Evolutionary conservation across 2,329 filamentous ascomycete genomes (phyloP).

Genomic region (Catunica adiposa): DNA sequence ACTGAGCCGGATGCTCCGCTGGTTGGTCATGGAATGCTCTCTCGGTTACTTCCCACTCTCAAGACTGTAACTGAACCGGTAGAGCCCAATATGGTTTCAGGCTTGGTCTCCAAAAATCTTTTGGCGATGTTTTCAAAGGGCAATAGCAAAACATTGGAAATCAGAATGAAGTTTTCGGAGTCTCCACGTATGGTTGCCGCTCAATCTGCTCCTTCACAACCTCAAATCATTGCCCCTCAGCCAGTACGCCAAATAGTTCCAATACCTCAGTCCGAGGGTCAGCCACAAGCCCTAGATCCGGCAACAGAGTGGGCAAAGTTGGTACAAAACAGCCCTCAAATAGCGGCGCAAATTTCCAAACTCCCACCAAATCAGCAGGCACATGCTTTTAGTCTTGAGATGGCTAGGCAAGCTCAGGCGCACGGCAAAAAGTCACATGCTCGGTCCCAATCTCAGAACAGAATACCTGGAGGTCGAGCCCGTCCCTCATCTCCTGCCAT

Average conservation of each 20-base stretch:
- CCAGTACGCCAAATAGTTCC: conserved; percentile 1
- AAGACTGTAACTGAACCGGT: not conserved
- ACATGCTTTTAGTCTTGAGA: conserved; percentile 4
- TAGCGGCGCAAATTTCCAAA: conserved; percentile 18
- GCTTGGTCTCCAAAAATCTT: conserved; percentile 74
- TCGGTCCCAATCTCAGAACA: not conserved
- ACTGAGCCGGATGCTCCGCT: conserved; percentile 87
- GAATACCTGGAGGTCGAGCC: not conserved
- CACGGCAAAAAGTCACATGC: no score
- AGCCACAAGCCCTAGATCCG: conserved; percentile 30
- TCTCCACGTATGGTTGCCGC: conserved; percentile 36
- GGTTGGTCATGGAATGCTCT: conserved; percentile 90
- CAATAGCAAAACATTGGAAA: conserved; percentile 75
- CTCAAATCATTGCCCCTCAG: conserved; percentile 15
- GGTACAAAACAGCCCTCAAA: conserved; percentile 50
- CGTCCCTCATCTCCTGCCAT: not conserved
- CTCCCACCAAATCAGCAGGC: conserved; percentile 1
- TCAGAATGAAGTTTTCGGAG: conserved; percentile 72
- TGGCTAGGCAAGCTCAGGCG: conserved; percentile 2
- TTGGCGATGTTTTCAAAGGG: conserved; percentile 72
- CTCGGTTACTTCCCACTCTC: conserved; percentile 47
- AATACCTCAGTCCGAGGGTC: conserved; percentile 16
- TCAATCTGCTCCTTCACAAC: not conserved
- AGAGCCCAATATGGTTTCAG: conserved; percentile 55
- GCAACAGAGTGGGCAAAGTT: conserved; percentile 66